phyloP scores from a whole-genome alignment of 2,329 filamentous ascomycete species.

The Curvularia eragrostidis region DNA sequence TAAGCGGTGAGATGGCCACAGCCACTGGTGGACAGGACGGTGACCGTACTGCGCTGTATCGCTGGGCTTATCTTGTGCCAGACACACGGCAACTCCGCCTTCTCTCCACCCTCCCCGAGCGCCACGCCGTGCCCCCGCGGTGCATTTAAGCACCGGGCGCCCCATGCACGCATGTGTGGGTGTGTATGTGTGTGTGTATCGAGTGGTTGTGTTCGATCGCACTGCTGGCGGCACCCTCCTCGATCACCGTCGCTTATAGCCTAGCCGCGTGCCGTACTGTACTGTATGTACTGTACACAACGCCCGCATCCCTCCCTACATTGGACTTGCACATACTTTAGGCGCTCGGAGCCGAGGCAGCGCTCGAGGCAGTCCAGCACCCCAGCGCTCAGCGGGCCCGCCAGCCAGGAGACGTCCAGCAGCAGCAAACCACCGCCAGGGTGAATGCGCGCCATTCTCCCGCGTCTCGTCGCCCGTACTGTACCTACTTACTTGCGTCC shows the following conservation, averaged over 20 bases:
- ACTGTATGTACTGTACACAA: background rate
- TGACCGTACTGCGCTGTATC: background rate
- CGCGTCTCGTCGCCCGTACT: background rate
- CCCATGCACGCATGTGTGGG: too few relatives aligned
- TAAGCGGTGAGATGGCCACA: conserved; percentile 14
- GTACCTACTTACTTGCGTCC: too few relatives aligned
- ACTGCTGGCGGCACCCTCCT: conserved; percentile 6
- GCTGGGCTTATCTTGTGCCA: conserved; percentile 22
- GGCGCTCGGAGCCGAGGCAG: conserved; percentile 12
- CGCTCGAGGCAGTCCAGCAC: conserved; percentile 7
- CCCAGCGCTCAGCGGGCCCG: conserved; percentile 8
- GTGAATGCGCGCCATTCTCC: conserved; percentile 8
- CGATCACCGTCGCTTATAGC: conserved; percentile 7
- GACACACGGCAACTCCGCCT: conserved; percentile 21
- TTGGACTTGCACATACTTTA: background rate
- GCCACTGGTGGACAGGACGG: conserved; percentile 5
- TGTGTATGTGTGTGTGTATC: too few relatives aligned
- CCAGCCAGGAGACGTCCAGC: conserved; percentile 11
- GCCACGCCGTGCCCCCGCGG: background rate
- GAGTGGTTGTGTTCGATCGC: conserved; percentile 8
- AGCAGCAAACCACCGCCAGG: conserved; percentile 8
- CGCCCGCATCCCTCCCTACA: too few relatives aligned
- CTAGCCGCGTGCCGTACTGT: background rate
- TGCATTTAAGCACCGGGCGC: conserved; percentile 14
- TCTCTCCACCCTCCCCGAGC: conserved; percentile 9